Evolutionary conservation across 2,329 filamentous ascomycete species (phyloP).

Genomic region (Hymenoscyphus albidus): DNA sequence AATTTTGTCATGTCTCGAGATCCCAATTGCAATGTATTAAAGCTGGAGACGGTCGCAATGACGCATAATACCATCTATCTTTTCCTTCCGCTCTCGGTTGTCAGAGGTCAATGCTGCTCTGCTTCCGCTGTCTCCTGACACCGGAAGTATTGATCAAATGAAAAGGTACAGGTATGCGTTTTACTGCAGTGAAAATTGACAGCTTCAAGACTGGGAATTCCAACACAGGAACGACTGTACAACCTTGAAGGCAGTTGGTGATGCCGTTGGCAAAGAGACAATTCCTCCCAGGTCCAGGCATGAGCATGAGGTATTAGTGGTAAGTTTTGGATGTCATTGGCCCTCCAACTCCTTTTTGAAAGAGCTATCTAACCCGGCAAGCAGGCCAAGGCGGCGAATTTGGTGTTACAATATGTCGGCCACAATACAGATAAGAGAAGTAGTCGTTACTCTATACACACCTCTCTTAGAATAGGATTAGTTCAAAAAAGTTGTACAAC

Average conservation of each 20-base stretch:
- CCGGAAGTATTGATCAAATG: background rate
- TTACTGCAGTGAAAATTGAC: background rate
- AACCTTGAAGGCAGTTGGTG: background rate
- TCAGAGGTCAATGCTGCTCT: background rate
- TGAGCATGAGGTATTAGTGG: background rate
- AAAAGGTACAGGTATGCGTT: background rate
- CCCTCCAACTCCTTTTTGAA: background rate
- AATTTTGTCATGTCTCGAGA: background rate
- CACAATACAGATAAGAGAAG: too few species aligned
- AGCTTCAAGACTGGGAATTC: background rate
- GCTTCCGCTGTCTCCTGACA: background rate
- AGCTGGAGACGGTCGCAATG: background rate
- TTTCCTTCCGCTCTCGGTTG: background rate
- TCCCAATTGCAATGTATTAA: background rate
- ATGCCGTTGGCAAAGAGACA: background rate
- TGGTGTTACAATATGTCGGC: too few species aligned
- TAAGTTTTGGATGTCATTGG: background rate
- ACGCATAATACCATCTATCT: too few species aligned
- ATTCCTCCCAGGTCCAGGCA: background rate
- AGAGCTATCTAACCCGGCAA: too few species aligned
- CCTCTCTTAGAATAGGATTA: too few species aligned
- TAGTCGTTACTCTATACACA: too few species aligned
- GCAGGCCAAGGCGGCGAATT: too few species aligned
- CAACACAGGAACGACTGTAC: constrained; percentile 2
- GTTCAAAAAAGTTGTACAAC: too few species aligned